Conservation (phyloP, 345 rosid species). For the Rhodamnia argentea region DNA sequence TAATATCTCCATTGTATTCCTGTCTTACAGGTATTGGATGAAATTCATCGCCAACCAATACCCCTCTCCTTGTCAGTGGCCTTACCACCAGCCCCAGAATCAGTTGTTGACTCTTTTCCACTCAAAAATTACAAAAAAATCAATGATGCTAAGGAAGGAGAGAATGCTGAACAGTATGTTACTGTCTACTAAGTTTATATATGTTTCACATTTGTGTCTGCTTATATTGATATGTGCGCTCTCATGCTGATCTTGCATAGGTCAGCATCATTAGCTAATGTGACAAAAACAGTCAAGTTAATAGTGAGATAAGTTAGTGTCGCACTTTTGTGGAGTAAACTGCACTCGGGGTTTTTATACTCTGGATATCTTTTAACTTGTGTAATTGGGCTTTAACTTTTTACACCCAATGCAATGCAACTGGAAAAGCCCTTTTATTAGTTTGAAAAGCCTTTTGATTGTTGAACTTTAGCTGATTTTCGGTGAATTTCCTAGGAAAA, state of each 20-base stretch:
- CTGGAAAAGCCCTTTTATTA: too few species aligned
- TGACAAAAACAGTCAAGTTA: not conserved
- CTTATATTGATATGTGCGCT: not conserved
- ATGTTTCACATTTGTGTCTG: not conserved
- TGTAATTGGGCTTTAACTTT: too few species aligned
- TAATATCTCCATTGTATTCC: not conserved
- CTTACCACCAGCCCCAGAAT: slow-evolving; percentile 54
- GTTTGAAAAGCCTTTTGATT: too few species aligned
- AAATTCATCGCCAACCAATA: slow-evolving; percentile 53
- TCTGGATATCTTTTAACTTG: not conserved
- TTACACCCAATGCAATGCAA: too few species aligned
- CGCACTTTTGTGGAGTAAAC: not conserved
- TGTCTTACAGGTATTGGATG: slow-evolving; percentile 56
- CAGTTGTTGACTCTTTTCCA: slow-evolving; percentile 61
- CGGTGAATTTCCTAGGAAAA: too few species aligned
- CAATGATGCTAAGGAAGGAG: slow-evolving; percentile 12
- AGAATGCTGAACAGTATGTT: slow-evolving; percentile 49
- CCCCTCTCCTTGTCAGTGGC: slow-evolving; percentile 38
- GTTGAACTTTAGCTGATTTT: too few species aligned
- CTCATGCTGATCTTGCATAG: not conserved
- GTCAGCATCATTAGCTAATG: not conserved
- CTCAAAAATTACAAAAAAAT: slow-evolving; percentile 42
- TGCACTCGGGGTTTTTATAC: not conserved
- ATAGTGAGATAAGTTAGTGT: not conserved
- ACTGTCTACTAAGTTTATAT: not conserved